These are phyloP conservation scores for Rosa multiflora DNA, from an alignment of 306 rosid species.

Conservation along the genomic window DNA sequence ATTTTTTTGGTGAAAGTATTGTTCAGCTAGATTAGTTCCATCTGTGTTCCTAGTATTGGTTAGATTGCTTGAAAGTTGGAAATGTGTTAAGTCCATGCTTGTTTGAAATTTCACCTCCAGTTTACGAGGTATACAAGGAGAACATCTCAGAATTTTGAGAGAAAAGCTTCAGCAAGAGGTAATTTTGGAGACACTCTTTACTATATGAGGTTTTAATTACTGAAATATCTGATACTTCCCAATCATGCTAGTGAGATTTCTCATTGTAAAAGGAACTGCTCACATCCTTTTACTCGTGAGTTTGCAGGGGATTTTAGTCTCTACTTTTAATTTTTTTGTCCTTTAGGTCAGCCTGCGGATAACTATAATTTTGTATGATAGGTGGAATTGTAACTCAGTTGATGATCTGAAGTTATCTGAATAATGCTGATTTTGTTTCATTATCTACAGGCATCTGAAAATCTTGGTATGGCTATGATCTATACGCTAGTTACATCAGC, in stretches of 20 bases:
- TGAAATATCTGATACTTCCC: conserved; percentile 12
- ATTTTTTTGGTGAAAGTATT: not conserved
- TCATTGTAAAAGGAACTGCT: not conserved
- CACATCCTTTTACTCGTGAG: not conserved
- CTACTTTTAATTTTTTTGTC: not conserved
- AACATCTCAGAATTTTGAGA: conserved; percentile 73
- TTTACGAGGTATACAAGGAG: conserved; percentile 64
- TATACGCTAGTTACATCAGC: conserved; percentile 91
- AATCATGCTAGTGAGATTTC: conserved; percentile 21
- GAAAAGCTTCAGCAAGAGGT: conserved; percentile 93
- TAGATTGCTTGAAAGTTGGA: not conserved
- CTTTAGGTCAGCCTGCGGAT: not conserved
- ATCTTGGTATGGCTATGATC: conserved; percentile 99
- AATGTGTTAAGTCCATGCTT: not conserved
- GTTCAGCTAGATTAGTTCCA: not conserved
- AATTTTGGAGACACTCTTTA: conserved; percentile 19
- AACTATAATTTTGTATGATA: not conserved
- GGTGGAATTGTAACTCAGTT: not conserved
- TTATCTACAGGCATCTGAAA: conserved; percentile 83
- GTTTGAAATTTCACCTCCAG: conserved; percentile 37
- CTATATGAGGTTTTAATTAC: conserved; percentile 22
- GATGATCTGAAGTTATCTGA: not conserved
- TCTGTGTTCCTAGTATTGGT: not conserved
- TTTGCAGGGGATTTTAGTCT: not conserved
- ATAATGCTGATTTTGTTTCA: conserved; percentile 4